Evolutionary conservation across 1,284 basidiomycete species (phyloP), one percentile per base, ranked within the genome.

Genomic region (Fomitopsis schrenkii): DNA sequence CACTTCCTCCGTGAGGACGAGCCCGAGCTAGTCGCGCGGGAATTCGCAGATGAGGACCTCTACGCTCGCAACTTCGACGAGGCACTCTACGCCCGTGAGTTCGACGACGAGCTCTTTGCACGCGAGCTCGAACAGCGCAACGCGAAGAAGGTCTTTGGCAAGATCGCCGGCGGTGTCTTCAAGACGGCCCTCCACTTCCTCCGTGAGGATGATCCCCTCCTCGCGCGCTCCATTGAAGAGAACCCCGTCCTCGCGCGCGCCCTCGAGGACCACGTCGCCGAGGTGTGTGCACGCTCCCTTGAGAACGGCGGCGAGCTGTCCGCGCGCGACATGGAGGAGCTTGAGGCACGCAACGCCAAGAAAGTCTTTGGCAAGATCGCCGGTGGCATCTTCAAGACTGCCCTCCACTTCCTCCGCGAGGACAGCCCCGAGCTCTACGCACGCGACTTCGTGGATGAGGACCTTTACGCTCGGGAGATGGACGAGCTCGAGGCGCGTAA

Each of bases 381-480:
- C 2, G 50, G 58, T 12, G 28, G 30, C 1, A 40, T 59, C 28
- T 35, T 15, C 17, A 26, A 40, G 30, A 22, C n/a, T 22, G 38
- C 50, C 12, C 40, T 54, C 12, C 26, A 53, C n/a, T 59, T 59
- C 58, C 58, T 59, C 36, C 48, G 58, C 12, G 50, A 59, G 58
- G 58, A 59, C 26, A 28, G 5, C 48, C 48, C 58, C 46, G 36
- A 52, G 48, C n/a, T 36, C 22, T 53, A 50, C 48, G 58, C 58
- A 6, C 58, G 58, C 50, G 41, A 40, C 33, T 59, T 59, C 36
- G 58, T 53, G 17, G 58, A 59, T 28, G 58, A 40, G 40, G 45
- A 6, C 53, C 15, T 40, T 41, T 22, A 46, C 35, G 17, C 58
- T 38, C 22, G 58, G 56, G 44, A 45, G 33, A 46, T 58, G 6